Evolutionary conservation across 2,329 filamentous ascomycete genomes (phyloP).

Genomic region (Macrophomina tecta): DNA sequence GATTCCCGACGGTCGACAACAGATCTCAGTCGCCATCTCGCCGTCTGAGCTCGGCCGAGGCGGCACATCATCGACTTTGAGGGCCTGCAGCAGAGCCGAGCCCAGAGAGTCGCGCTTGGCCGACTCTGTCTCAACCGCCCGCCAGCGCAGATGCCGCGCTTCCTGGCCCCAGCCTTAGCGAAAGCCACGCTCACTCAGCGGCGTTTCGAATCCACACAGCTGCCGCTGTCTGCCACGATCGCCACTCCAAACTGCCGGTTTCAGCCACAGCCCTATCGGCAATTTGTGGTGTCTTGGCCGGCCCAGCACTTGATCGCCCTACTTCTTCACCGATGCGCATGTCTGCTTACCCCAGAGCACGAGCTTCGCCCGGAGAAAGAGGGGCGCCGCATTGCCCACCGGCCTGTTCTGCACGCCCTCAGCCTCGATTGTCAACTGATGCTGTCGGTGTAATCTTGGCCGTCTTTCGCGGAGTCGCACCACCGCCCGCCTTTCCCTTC

Average conservation of each 20-base stretch:
- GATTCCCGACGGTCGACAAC: background rate
- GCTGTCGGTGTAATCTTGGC: constrained; percentile 10
- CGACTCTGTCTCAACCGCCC: background rate
- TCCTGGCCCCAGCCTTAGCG: background rate
- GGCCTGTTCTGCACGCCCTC: background rate
- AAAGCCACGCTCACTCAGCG: constrained; percentile 18
- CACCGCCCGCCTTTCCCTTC: background rate
- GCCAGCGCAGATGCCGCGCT: background rate
- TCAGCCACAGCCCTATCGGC: constrained; percentile 13
- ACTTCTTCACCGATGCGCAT: constrained; percentile 1
- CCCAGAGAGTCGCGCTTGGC: background rate
- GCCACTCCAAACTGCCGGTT: background rate
- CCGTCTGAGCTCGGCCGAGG: constrained; percentile 24
- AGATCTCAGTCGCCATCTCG: constrained; percentile 1
- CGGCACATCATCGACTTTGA: background rate
- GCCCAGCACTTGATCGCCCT: background rate
- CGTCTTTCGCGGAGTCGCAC: background rate
- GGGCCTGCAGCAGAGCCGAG: constrained; percentile 3
- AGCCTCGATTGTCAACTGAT: background rate
- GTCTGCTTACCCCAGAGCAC: background rate
- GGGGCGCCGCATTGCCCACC: constrained; percentile 6
- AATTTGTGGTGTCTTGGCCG: background rate
- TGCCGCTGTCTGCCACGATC: background rate
- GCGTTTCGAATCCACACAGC: background rate
- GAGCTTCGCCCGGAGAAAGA: constrained; percentile 22